Base-by-base conservation (phyloP, 352 stramenopile species). In the Saprolegnia parasitica region DNA sequence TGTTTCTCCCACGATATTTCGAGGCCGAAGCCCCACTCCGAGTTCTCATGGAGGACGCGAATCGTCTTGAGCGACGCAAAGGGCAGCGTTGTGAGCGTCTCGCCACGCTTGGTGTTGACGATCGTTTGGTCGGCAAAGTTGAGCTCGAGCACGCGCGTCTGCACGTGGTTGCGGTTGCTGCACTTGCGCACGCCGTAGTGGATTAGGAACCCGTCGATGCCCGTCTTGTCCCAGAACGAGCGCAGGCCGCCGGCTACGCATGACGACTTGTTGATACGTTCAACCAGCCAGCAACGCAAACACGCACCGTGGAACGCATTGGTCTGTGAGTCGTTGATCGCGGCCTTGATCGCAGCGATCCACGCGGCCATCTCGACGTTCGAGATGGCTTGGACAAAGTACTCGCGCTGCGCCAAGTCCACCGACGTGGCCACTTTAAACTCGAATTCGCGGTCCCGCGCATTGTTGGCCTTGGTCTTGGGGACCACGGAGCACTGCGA, bases 101-200 rank as follows among this genome's bases (percentile, higher is more conserved):
- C 85, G 10, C 87, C 85, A 50, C 87, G 80, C 8, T 85, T 82
- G 15, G 84, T 90, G 63, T 89, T 90, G 9, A 78, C 89, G 67
- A 95, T 84, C 0, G 84, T 91, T 65, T 92, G 83, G 42, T 95
- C 87, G 10, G 86, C 86, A 75, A 95, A 95, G 50, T 95, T 95
- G 21, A 95, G 74, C 67, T 95, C 87, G 9, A 95, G 76, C 37
- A 95, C 85, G 37, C 87, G 80, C 55, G 87, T 95, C 66, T 92
- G 87, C 65, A 95, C 77, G 47, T 87, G 81, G 74, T 91, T 91
- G 35, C 84, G 77, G 15, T 76, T 81, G 50, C 82, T 93, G 58
- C 81, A 83, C 68, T 95, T 95, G 47, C 87, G 85, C 10, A 95
- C 79, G 16, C 87, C 87, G 54, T 95, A 95, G 21, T 85, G 87